A percentile compares a stretch with the other conserved stretches of the same genome.
Evolutionary conservation across 257 asterid genomes (phyloP).

Genomic region (Capsicum pubescens): DNA sequence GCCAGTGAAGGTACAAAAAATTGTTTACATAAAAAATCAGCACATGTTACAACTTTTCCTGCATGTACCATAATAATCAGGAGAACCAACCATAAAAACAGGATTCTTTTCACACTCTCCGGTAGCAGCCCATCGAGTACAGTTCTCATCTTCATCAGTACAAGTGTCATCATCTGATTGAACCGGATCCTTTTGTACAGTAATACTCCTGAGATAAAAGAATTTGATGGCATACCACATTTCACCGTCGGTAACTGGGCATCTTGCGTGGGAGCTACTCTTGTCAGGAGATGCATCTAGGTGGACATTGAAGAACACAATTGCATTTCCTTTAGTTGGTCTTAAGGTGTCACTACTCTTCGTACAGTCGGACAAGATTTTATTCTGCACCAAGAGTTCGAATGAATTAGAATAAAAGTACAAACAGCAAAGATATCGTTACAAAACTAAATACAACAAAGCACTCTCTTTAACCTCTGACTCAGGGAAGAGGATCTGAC

Average conservation of each 20-base stretch:
- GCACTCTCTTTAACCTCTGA: slow-evolving; percentile 57
- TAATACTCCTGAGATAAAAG: slow-evolving; percentile 46
- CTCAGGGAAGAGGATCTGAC: slow-evolving; percentile 72
- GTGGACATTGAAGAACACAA: slow-evolving; percentile 69
- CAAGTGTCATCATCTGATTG: slow-evolving; percentile 48
- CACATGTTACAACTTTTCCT: slow-evolving; percentile 91
- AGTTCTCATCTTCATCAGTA: slow-evolving; percentile 79
- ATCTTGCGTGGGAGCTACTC: slow-evolving; percentile 67
- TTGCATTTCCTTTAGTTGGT: slow-evolving; percentile 74
- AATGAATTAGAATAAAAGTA: slow-evolving; percentile 23
- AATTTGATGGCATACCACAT: slow-evolving; percentile 76
- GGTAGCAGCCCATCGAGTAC: slow-evolving; percentile 78
- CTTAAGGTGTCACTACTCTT: slow-evolving; percentile 43
- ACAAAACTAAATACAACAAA: not conserved
- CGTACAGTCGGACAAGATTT: slow-evolving; percentile 61
- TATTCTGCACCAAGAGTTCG: slow-evolving; percentile 50
- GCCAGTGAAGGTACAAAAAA: not conserved
- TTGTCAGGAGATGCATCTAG: slow-evolving; percentile 70
- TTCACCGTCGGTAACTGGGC: slow-evolving; percentile 69
- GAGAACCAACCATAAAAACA: slow-evolving; percentile 82
- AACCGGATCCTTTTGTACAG: slow-evolving; percentile 28
- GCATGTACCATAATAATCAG: slow-evolving; percentile 88
- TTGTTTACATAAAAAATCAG: slow-evolving; percentile 5
- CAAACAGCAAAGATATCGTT: not conserved
- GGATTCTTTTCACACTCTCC: slow-evolving; percentile 87